phyloP scores from a whole-genome alignment of 148 eudicot genomes.

The Suaeda aralocaspica region DNA sequence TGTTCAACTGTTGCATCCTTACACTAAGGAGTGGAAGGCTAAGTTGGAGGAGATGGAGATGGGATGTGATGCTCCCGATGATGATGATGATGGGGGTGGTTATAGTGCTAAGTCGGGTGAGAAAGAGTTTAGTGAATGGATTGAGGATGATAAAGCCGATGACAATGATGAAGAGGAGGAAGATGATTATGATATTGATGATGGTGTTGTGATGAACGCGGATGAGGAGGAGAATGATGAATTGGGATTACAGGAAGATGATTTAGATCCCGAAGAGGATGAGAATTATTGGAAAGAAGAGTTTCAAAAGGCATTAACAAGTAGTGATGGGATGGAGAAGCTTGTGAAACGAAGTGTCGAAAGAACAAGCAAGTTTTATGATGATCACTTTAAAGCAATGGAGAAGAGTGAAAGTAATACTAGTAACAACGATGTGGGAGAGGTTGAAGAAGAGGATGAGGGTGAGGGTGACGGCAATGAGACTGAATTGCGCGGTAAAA shows the following conservation, averaged over 20 bases:
- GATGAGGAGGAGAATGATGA: conserved; percentile 41
- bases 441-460: background rate
- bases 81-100: conserved; percentile 37
- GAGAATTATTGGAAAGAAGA: conserved; percentile 68
- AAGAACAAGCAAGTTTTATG: conserved; percentile 37
- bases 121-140: conserved; percentile 63
- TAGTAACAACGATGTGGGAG: background rate
- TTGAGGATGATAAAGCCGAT: conserved; percentile 50
- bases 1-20: conserved; percentile 72
- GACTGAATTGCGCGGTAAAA: conserved; percentile 29
- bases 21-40: conserved; percentile 93
- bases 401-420: conserved; percentile 30
- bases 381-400: conserved; percentile 37
- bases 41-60: conserved; percentile 92
- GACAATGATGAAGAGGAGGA: conserved; percentile 32
- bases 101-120: conserved; percentile 22
- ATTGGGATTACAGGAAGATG: conserved; percentile 44
- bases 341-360: conserved; percentile 48
- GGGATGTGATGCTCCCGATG: conserved; percentile 97
- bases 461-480: conserved; percentile 22
- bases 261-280: conserved; percentile 53
- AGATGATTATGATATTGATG: conserved; percentile 29
- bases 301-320: conserved; percentile 67
- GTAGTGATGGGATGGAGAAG: conserved; percentile 76
- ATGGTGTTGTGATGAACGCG: conserved; percentile 41